These are phyloP conservation scores for Paramarasmius palmivorus DNA, from an alignment of 1,284 basidiomycete species.

Conservation along the genomic window DNA sequence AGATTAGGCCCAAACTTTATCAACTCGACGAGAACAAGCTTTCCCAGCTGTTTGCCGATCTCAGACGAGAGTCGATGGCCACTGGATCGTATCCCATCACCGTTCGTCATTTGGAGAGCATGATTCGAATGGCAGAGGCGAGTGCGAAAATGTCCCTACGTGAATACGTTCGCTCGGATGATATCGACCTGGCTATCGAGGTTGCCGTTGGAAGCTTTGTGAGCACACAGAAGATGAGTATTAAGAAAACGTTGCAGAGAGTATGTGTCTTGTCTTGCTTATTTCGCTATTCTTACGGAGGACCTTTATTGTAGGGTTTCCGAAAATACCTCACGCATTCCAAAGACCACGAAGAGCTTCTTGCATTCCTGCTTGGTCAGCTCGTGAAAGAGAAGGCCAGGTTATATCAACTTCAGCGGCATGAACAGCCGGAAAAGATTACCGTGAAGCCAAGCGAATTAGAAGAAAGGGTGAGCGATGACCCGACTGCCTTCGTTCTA, in stretches of 20 bases:
- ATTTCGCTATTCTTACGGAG: neutral
- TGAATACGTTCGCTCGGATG: constrained; percentile 94
- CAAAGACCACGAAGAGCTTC: constrained; percentile 92
- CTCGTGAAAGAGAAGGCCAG: constrained; percentile 95
- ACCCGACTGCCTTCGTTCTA: neutral
- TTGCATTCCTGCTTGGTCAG: constrained; percentile 93
- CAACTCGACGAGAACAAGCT: constrained; percentile 97
- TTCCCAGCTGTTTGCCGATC: constrained; percentile 92
- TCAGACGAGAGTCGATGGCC: constrained; percentile 93
- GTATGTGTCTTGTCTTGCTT: constrained; percentile 47
- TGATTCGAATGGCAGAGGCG: constrained; percentile 99
- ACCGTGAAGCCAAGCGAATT: constrained; percentile 77
- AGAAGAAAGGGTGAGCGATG: constrained; percentile 71
- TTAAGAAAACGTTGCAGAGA: constrained; percentile 96
- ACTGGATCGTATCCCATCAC: constrained; percentile 99
- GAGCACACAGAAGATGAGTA: constrained; percentile 95
- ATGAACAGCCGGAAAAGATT: constrained; percentile 76
- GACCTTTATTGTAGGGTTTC: constrained; percentile 70
- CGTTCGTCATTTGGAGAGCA: constrained; percentile 95
- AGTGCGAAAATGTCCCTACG: constrained; percentile 98
- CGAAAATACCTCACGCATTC: constrained; percentile 96
- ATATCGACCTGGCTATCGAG: constrained; percentile 96
- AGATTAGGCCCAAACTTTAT: constrained; percentile 88
- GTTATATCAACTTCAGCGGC: constrained; percentile 74
- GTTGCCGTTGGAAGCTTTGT: constrained; percentile 96